These are phyloP conservation scores for Verticillium isaacii DNA, from an alignment of 2,329 filamentous ascomycete species.

Conservation along the genomic window DNA sequence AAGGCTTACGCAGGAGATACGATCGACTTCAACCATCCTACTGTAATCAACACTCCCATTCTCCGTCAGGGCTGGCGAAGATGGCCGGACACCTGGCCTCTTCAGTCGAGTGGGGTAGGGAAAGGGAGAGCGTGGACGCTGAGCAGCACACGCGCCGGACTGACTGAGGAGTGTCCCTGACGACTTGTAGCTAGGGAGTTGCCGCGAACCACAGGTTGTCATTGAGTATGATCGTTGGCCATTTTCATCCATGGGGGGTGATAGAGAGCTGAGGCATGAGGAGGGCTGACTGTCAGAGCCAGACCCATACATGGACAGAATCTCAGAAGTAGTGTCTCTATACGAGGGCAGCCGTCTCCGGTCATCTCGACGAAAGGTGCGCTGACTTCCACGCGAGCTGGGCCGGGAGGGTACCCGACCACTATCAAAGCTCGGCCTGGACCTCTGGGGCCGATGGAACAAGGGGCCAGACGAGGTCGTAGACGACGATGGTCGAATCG, in stretches of 20 bases:
- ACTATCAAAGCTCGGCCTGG: conserved; percentile 22
- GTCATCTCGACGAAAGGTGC: conserved; percentile 31
- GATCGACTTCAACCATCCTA: conserved; percentile 45
- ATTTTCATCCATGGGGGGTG: conserved; percentile 35
- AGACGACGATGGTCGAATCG: conserved; percentile 36
- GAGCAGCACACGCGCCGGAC: conserved; percentile 33
- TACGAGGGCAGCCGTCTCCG: conserved; percentile 41
- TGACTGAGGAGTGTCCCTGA: conserved; percentile 43
- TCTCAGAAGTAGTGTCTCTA: conserved; percentile 48
- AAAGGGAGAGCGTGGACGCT: conserved; percentile 54
- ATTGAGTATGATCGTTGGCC: conserved; percentile 50
- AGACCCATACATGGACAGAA: conserved; percentile 50
- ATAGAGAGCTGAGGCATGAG: conserved; percentile 35
- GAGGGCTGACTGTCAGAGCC: conserved; percentile 32
- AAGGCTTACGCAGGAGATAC: conserved; percentile 37
- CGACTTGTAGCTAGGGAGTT: conserved; percentile 42
- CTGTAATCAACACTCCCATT: conserved; percentile 43
- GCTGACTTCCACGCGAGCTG: conserved; percentile 24
- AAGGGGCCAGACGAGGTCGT: conserved; percentile 18
- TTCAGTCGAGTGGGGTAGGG: conserved; percentile 54
- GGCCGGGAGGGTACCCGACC: conserved; percentile 19
- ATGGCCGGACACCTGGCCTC: conserved; percentile 44
- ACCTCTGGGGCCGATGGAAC: conserved; percentile 21
- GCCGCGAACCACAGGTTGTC: conserved; percentile 44
- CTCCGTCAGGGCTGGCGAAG: conserved; percentile 44